Base-by-base conservation (phyloP, 345 rosid species). In the Geranium rotundifolium region DNA sequence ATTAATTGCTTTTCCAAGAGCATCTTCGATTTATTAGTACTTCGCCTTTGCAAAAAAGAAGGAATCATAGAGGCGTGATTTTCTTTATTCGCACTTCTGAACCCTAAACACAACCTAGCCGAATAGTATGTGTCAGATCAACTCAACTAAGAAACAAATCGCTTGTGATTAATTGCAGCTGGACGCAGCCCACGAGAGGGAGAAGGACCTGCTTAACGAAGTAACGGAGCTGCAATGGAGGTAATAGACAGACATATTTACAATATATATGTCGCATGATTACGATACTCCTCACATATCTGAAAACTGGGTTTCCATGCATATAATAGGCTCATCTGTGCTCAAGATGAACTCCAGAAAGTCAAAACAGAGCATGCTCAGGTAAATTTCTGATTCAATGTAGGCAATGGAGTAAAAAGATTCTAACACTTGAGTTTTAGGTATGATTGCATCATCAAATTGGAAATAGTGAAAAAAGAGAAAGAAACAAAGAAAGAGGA, bases 181-280 rank as follows among this genome's bases (percentile, higher is more conserved):
- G 54, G 99, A 93, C 81, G 82, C 89, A 61, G 85, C 95, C 56
- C 87, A 90, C 64, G 99, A 93, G 46, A 81, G 90, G 80, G 99
- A 93, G 74, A 88, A 84, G 75, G 99, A 90, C 27, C 71, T 90
- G 60, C 90, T 93, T 72, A 85, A 83, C 27, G 97, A 90, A 75
- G 69, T 90, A 75, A 88, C 95, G 0, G 99, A 93, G 2, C 70
- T 93, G 69, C 91, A 82, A 55, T 87, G 88, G 90, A 93, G 95
- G 99, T 90, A 86, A 55, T 29, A 59, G 5, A 7, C 30, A 7
- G 37, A 56, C 31, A 15, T 14, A 20, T 4, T n/a, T n/a, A 18
- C 34, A 12, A 10, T 20, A 14, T 17, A 31, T 13, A 13, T 54
- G 17, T 37, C 46, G 17, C 19, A 56, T 17, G n/a, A 7, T 3